phyloP scores from a whole-genome alignment of 148 eudicot genomes.

The Bassia scoparia region DNA sequence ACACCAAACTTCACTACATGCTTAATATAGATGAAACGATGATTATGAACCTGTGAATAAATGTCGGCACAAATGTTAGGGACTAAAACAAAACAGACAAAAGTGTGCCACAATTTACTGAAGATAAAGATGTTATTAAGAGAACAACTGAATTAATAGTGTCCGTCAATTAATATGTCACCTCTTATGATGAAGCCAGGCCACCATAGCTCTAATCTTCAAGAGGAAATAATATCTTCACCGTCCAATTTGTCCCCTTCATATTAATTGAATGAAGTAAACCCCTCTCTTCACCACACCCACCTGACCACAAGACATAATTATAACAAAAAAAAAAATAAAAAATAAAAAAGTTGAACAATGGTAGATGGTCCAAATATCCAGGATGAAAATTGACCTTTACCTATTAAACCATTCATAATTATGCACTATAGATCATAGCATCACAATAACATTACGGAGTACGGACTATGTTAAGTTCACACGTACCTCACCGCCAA shows the following conservation, averaged over 20 bases:
- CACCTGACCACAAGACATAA: not conserved
- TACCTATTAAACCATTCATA: not conserved
- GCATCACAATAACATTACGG: not conserved
- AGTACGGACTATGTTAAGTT: too few relatives aligned
- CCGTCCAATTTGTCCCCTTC: slow-evolving; percentile 30
- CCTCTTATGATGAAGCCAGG: slow-evolving; percentile 14
- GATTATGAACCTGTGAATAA: slow-evolving; percentile 17
- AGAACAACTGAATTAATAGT: not conserved
- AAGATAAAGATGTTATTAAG: not conserved
- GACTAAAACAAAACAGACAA: not conserved
- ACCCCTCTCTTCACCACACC: not conserved
- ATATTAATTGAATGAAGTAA: slow-evolving; percentile 18
- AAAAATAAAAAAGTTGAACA: too few relatives aligned
- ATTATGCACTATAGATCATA: not conserved
- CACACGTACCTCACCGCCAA: too few relatives aligned
- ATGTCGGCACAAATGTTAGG: slow-evolving; percentile 2
- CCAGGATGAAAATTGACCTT: not conserved
- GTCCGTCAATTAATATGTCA: slow-evolving; percentile 13
- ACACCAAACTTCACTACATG: slow-evolving; percentile 28
- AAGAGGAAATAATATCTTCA: slow-evolving; percentile 22
- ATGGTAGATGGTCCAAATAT: too few relatives aligned
- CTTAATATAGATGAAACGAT: slow-evolving; percentile 16
- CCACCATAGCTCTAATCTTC: slow-evolving; percentile 23
- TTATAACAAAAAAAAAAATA: too few relatives aligned
- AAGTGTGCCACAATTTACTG: slow-evolving; percentile 2